Conservation (phyloP, 2,329 filamentous ascomycete species). For the Cyclaneusma minus region DNA sequence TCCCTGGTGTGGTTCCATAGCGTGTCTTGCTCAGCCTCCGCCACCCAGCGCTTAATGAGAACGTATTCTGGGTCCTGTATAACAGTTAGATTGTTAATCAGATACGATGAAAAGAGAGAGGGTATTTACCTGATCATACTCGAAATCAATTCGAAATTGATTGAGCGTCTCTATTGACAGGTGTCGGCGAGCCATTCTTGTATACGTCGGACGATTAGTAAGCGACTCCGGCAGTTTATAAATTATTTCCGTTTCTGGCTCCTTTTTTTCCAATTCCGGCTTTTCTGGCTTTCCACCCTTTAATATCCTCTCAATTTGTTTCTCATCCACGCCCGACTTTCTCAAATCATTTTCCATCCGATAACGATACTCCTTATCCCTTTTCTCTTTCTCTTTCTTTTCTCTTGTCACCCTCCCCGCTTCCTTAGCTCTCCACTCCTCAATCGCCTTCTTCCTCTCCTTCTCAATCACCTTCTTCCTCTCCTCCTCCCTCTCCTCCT, state of each 20-base stretch:
- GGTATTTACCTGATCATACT: conserved; percentile 40
- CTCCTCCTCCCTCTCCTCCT: conserved; percentile 24
- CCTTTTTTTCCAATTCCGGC: conserved; percentile 19
- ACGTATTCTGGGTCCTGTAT: conserved; percentile 54
- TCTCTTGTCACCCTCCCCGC: conserved; percentile 18
- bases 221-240: background rate
- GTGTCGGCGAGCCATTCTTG: conserved; percentile 45
- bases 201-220: conserved; percentile 36
- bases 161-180: conserved; percentile 46
- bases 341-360: conserved; percentile 41
- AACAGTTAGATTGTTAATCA: no score
- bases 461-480: conserved; percentile 32
- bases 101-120: conserved; percentile 3
- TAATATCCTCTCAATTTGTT: conserved; percentile 41
- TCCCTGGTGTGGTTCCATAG: conserved; percentile 57
- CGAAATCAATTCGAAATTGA: conserved; percentile 39
- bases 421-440: conserved; percentile 28
- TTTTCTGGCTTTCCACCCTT: conserved; percentile 40
- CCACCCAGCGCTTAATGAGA: conserved; percentile 59
- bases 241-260: conserved; percentile 25
- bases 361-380: conserved; percentile 23
- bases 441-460: conserved; percentile 33
- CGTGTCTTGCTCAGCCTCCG: conserved; percentile 53
- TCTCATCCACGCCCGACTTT: conserved; percentile 41
- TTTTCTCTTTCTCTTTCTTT: conserved; percentile 20